A percentile compares a stretch with the other conserved stretches of the same genome.
phyloP scores from a whole-genome alignment of 2,329 filamentous ascomycete genomes.

The Pyrenochaeta sp. region DNA sequence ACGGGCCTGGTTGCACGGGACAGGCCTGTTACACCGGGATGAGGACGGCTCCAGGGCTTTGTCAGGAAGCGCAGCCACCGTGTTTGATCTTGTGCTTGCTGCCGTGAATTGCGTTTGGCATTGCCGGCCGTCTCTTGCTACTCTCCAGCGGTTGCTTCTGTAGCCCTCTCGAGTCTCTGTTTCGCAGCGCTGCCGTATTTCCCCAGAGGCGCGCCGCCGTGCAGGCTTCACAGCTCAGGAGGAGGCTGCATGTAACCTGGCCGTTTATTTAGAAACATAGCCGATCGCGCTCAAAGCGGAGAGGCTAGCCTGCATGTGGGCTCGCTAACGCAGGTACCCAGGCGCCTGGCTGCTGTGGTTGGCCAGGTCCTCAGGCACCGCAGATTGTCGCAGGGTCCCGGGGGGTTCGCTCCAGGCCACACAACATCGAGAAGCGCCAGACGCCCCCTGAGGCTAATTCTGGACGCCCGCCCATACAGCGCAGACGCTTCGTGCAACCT shows the following conservation, averaged over 20 bases:
- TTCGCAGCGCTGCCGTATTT: slow-evolving; percentile 14
- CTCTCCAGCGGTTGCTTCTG: slow-evolving; percentile 8
- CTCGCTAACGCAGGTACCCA: slow-evolving; percentile 33
- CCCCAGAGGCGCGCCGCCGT: slow-evolving; percentile 9
- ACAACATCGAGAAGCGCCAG: slow-evolving; percentile 25
- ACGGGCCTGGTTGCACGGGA: slow-evolving; percentile 28
- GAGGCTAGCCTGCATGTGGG: slow-evolving; percentile 7
- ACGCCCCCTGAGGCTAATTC: slow-evolving; percentile 25
- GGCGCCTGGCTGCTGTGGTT: slow-evolving; percentile 20
- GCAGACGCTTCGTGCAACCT: slow-evolving; percentile 1
- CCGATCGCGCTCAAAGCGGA: slow-evolving; percentile 13
- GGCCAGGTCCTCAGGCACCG: slow-evolving; percentile 12
- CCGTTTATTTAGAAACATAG: slow-evolving; percentile 30
- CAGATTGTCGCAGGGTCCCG: slow-evolving; percentile 26
- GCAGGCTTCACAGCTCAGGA: slow-evolving; percentile 22
- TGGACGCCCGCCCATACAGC: background rate
- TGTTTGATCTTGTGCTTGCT: slow-evolving; percentile 30
- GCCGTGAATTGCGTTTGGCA: slow-evolving; percentile 19
- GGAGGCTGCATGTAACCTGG: slow-evolving; percentile 19
- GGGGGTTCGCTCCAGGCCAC: slow-evolving; percentile 18
- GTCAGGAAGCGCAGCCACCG: slow-evolving; percentile 27
- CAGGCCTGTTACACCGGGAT: slow-evolving; percentile 22
- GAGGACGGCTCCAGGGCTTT: slow-evolving; percentile 17
- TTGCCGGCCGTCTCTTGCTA: too few species aligned
- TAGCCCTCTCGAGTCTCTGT: too few species aligned